Percentiles rank a stretch among this genome's conserved stretches.
These are phyloP conservation scores for Blepharisma stoltei DNA, from an alignment of 73 alveolate species.

Conservation along the genomic window DNA sequence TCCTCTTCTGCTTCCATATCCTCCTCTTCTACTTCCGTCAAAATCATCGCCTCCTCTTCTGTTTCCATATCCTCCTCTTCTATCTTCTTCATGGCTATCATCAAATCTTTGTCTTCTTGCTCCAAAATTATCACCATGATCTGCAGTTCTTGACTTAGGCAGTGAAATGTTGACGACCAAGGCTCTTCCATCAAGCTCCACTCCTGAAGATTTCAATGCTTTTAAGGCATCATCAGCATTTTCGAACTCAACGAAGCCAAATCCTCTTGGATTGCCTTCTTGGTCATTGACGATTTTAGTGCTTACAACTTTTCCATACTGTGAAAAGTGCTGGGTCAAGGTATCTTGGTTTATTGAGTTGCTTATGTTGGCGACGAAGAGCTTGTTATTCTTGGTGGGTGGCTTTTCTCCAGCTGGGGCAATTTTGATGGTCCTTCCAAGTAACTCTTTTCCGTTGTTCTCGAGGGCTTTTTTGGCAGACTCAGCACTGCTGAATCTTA, in stretches of 20 bases:
- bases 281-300: conserved; percentile 74
- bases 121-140: conserved; percentile 45
- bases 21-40: too few relatives aligned
- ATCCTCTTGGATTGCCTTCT: conserved; percentile 86
- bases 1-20: too few relatives aligned
- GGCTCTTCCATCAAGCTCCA: conserved; percentile 71
- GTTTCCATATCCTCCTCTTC: not conserved
- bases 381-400: conserved; percentile 21
- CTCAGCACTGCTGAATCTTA: conserved; percentile 40
- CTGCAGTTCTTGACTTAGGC: conserved; percentile 28
- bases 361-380: conserved; percentile 85
- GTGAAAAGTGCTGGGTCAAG: conserved; percentile 66
- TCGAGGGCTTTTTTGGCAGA: conserved; percentile 46
- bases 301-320: conserved; percentile 71
- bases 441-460: not conserved
- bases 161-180: conserved; percentile 67
- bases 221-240: conserved; percentile 64
- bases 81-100: conserved; percentile 41
- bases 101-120: conserved; percentile 40
- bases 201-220: conserved; percentile 70
- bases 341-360: conserved; percentile 61
- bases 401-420: not conserved
- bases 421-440: conserved; percentile 7
- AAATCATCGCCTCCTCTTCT: too few relatives aligned
- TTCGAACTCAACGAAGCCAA: conserved; percentile 83